Evolutionary conservation across 768 basidiomycete species (phyloP).

Genomic region (Austroboletus eburneus): DNA sequence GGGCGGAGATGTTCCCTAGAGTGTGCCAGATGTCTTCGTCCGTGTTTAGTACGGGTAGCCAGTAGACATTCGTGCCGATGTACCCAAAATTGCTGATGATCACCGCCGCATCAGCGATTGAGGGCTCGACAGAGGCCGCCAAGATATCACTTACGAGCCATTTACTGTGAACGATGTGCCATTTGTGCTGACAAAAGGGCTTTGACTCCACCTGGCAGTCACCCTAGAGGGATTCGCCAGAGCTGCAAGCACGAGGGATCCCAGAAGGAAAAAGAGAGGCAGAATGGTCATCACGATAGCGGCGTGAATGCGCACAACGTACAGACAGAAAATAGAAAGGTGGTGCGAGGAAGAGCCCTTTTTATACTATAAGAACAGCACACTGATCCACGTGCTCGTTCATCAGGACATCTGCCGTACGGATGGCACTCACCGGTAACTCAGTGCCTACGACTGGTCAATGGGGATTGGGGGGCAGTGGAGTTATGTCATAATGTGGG

Average conservation of each 20-base stretch:
- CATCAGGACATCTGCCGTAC: background rate
- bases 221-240: conserved; percentile 34
- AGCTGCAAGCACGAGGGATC: conserved; percentile 27
- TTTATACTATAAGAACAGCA: conserved; percentile 15
- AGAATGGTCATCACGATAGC: conserved; percentile 36
- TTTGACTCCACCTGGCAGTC: conserved; percentile 25
- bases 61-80: conserved; percentile 63
- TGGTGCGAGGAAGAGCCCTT: background rate
- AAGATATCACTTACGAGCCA: conserved; percentile 39
- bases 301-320: conserved; percentile 10
- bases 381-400: conserved; percentile 17
- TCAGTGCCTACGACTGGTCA: conserved; percentile 3
- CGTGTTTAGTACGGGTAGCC: conserved; percentile 54
- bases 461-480: background rate
- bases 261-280: conserved; percentile 26
- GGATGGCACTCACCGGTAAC: conserved; percentile 3
- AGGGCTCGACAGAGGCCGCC: background rate
- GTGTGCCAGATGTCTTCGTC: conserved; percentile 55
- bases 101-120: conserved; percentile 24
- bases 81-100: conserved; percentile 36
- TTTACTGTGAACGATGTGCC: conserved; percentile 50
- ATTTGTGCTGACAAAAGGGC: conserved; percentile 43
- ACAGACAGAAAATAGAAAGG: background rate
- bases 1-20: conserved; percentile 51
- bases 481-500: no score